phyloP scores from a whole-genome alignment of 805 yeast species.

The Ogataea neopini region DNA sequence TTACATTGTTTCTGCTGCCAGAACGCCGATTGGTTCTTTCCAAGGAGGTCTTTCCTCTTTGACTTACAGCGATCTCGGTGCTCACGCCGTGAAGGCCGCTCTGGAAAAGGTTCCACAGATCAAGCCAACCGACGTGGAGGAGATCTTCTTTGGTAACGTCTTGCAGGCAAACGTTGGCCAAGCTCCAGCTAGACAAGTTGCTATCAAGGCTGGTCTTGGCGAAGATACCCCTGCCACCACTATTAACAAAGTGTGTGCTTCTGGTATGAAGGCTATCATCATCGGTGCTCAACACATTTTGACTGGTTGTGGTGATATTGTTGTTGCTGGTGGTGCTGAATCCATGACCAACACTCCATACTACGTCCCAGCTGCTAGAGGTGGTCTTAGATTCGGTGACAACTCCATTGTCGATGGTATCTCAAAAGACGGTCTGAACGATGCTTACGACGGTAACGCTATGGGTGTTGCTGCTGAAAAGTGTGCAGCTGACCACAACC shows the following conservation, averaged over 20 bases:
- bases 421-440: constrained; percentile 89
- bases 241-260: constrained; percentile 95
- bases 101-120: constrained; percentile 79
- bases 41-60: constrained; percentile 80
- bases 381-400: constrained; percentile 90
- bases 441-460: constrained; percentile 82
- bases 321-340: constrained; percentile 97
- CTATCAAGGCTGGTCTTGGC: constrained; percentile 83
- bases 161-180: constrained; percentile 93
- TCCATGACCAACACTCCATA: constrained; percentile 96
- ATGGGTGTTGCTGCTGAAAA: constrained; percentile 99
- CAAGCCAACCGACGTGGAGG: constrained; percentile 78
- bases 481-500: constrained; percentile 79
- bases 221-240: constrained; percentile 83
- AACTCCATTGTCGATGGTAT: constrained; percentile 79
- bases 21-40: constrained; percentile 96
- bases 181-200: constrained; percentile 98
- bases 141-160: constrained; percentile 90
- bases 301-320: constrained; percentile 88
- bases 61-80: constrained; percentile 82
- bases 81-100: constrained; percentile 90
- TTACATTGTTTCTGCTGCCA: constrained; percentile 85
- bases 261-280: constrained; percentile 90
- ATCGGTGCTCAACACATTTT: constrained; percentile 87
- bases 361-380: constrained; percentile 82